Evolutionary conservation across 441 rosid species (phyloP).

Genomic region (Geranium incanum): DNA sequence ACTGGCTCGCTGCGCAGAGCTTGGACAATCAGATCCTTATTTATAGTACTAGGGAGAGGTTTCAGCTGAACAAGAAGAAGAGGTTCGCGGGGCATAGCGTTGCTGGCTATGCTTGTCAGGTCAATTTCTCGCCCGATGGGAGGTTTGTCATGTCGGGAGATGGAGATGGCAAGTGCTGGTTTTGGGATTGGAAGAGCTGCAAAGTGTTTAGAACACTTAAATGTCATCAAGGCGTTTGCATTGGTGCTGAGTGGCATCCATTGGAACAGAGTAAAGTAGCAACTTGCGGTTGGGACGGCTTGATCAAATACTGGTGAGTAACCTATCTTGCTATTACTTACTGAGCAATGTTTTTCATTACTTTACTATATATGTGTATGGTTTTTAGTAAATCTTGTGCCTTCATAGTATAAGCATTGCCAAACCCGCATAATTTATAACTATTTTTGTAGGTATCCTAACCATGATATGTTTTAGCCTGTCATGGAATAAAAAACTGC

Average conservation of each 20-base stretch:
- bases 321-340: background rate
- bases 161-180: constrained; percentile 98
- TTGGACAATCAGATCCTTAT: constrained; percentile 95
- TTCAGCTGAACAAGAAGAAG: constrained; percentile 95
- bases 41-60: constrained; percentile 85
- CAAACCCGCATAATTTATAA: too few relatives aligned
- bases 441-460: background rate
- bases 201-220: constrained; percentile 83
- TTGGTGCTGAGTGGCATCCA: constrained; percentile 96
- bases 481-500: background rate
- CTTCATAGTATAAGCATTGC: background rate
- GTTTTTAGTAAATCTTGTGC: background rate
- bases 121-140: constrained; percentile 97
- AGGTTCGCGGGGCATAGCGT: constrained; percentile 91
- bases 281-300: constrained; percentile 99
- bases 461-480: background rate
- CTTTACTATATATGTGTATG: too few relatives aligned
- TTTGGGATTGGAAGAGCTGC: constrained; percentile 99
- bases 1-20: constrained; percentile 98
- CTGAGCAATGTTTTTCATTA: too few relatives aligned
- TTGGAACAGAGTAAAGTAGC: constrained; percentile 98
- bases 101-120: constrained; percentile 97
- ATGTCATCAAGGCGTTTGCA: constrained; percentile 88
- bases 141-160: constrained; percentile 99
- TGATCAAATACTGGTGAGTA: constrained; percentile 93